phyloP scores from a whole-genome alignment of 148 eudicot genomes.

The Camellia japonica region DNA sequence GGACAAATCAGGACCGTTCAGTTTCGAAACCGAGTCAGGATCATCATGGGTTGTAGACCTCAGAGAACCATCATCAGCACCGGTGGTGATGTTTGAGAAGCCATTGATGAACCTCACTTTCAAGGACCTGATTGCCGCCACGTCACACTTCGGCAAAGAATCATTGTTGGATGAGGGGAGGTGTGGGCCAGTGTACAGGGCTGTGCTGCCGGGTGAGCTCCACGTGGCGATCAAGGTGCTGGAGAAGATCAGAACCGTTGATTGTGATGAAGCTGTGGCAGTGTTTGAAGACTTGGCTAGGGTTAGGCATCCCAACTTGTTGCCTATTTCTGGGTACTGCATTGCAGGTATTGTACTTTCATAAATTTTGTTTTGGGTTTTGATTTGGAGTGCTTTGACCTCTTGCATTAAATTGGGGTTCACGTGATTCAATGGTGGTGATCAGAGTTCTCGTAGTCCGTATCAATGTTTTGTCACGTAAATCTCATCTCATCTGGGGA shows the following conservation, averaged over 20 bases:
- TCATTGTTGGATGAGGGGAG: conserved; percentile 65
- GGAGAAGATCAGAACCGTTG: conserved; percentile 54
- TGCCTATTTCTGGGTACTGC: conserved; percentile 89
- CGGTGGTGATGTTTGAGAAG: conserved; percentile 95
- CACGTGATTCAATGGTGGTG: neutral
- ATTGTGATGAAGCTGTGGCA: conserved; percentile 41
- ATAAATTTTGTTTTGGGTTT: neutral
- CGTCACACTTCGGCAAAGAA: conserved; percentile 86
- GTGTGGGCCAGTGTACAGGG: conserved; percentile 85
- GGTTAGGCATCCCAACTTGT: conserved; percentile 76
- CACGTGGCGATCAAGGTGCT: conserved; percentile 97
- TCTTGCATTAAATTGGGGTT: neutral
- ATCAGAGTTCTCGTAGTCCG: neutral
- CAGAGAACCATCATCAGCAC: conserved; percentile 56
- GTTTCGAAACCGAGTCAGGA: conserved; percentile 81
- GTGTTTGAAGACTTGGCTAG: conserved; percentile 65
- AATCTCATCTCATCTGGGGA: neutral
- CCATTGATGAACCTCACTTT: conserved; percentile 84
- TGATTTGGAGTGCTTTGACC: neutral
- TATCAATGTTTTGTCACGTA: neutral
- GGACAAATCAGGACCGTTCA: conserved; percentile 90
- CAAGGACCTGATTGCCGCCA: conserved; percentile 86
- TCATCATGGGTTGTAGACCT: conserved; percentile 81
- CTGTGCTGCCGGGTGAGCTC: conserved; percentile 78
- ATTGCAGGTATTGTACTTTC: conserved; percentile 65